Conservation (phyloP, 176 grass and related monocot genomes). For the Aechmea fasciata region DNA sequence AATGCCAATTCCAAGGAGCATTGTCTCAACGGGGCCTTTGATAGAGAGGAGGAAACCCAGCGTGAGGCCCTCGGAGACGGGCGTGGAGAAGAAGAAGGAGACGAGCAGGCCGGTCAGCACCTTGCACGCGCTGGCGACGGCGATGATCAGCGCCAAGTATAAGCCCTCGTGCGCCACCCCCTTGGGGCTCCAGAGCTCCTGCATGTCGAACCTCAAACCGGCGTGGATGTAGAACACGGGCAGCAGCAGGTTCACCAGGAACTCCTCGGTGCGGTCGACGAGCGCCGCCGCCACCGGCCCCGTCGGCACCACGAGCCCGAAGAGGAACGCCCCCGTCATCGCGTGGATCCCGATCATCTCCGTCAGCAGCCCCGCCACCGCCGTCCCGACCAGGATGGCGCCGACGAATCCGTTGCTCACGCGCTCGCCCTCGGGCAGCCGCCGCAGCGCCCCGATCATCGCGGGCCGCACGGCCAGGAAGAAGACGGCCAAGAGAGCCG, state of each 20-base stretch:
- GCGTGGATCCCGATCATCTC: slow-evolving; percentile 10
- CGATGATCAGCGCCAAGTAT: neutral
- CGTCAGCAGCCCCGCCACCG: neutral
- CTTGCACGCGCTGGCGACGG: slow-evolving; percentile 16
- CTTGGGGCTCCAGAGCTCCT: neutral
- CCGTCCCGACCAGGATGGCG: neutral
- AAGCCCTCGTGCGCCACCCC: neutral
- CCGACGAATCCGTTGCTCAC: neutral
- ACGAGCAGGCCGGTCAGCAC: slow-evolving; percentile 14
- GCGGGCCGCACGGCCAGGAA: neutral
- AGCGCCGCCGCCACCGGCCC: neutral
- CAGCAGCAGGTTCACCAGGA: slow-evolving; percentile 6
- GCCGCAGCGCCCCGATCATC: neutral
- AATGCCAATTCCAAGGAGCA: slow-evolving; percentile 15
- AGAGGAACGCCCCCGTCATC: neutral
- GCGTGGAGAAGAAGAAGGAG: slow-evolving; percentile 13
- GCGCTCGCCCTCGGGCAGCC: slow-evolving; percentile 2
- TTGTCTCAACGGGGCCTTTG: slow-evolving; percentile 24
- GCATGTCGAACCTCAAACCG: neutral
- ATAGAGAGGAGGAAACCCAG: slow-evolving; percentile 26
- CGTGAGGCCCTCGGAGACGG: slow-evolving; percentile 20
- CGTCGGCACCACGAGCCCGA: slow-evolving; percentile 10
- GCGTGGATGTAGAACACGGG: slow-evolving; percentile 9
- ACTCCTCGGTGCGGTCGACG: neutral
- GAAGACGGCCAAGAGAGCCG: neutral